Conservation (phyloP, 2,329 filamentous ascomycete genomes). For the Chaetomium olivaceum region DNA sequence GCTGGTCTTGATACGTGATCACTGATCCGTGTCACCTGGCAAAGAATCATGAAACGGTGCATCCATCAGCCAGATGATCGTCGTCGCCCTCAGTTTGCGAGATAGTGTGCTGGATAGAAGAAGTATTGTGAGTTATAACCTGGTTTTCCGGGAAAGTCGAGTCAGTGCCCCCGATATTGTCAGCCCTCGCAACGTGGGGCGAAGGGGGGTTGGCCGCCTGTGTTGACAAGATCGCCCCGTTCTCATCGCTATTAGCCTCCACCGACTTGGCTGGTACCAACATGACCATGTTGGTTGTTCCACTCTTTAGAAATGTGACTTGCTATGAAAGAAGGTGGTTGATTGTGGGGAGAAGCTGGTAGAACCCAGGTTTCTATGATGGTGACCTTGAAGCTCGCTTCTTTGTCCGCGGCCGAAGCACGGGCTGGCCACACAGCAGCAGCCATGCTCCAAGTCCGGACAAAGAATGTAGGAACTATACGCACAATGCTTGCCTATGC, state of each 20-base stretch:
- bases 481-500: background rate
- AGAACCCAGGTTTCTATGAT: background rate
- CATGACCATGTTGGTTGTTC: background rate
- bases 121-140: background rate
- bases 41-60: background rate
- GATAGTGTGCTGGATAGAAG: background rate
- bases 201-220: background rate
- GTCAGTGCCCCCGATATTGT: background rate
- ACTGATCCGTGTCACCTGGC: background rate
- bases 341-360: background rate
- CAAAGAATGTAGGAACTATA: background rate
- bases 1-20: background rate
- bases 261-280: background rate
- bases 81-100: background rate
- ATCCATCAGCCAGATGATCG: slow-evolving; percentile 12
- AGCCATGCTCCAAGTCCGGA: background rate
- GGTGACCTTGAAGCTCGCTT: background rate
- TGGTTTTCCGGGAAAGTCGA: background rate
- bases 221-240: background rate
- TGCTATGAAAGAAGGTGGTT: background rate
- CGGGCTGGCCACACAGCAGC: no score
- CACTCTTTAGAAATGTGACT: background rate
- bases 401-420: background rate
- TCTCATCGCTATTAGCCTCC: no score
- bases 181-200: background rate